Conservation (phyloP, 805 yeast species). For the Jamesozyma piceae region DNA sequence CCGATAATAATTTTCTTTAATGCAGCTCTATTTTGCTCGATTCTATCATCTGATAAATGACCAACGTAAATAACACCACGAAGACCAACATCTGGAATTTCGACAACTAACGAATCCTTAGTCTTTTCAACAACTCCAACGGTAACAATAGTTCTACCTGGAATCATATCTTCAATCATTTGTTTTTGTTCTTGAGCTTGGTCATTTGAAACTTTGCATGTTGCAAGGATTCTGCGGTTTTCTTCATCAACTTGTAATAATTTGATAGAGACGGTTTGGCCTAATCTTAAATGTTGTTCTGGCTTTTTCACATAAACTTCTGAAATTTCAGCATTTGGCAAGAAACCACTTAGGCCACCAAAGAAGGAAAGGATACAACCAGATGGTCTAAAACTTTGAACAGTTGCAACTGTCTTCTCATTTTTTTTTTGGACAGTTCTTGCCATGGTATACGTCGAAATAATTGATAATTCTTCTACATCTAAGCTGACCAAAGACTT, state of each 20-base stretch:
- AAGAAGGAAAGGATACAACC: slow-evolving; percentile 85
- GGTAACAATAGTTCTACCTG: slow-evolving; percentile 54
- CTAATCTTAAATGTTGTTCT: slow-evolving; percentile 65
- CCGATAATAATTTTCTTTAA: slow-evolving; percentile 60
- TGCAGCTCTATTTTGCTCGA: slow-evolving; percentile 58
- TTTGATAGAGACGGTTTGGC: slow-evolving; percentile 74
- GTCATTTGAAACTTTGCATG: slow-evolving; percentile 59
- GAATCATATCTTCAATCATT: slow-evolving; percentile 38
- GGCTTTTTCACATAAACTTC: slow-evolving; percentile 78
- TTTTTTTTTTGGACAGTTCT: slow-evolving; percentile 34
- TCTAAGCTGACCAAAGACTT: slow-evolving; percentile 64
- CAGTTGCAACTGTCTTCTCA: slow-evolving; percentile 57
- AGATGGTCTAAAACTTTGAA: slow-evolving; percentile 56
- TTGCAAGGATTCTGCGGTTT: slow-evolving; percentile 50
- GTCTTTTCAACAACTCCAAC: slow-evolving; percentile 64
- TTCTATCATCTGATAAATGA: slow-evolving; percentile 68
- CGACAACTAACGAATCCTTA: slow-evolving; percentile 63
- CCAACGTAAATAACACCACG: slow-evolving; percentile 68
- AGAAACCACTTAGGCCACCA: slow-evolving; percentile 64
- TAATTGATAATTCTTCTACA: slow-evolving; percentile 26
- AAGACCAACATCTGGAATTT: slow-evolving; percentile 40
- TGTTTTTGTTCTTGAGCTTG: slow-evolving; percentile 39
- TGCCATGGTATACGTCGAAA: slow-evolving; percentile 43
- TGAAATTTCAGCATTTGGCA: slow-evolving; percentile 82
- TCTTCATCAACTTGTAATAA: slow-evolving; percentile 49